Evolutionary conservation across 192 early-diverging fungal genomes (phyloP), one percentile per base, ranked within the genome.

Genomic region (Lobosporangium transversale): DNA sequence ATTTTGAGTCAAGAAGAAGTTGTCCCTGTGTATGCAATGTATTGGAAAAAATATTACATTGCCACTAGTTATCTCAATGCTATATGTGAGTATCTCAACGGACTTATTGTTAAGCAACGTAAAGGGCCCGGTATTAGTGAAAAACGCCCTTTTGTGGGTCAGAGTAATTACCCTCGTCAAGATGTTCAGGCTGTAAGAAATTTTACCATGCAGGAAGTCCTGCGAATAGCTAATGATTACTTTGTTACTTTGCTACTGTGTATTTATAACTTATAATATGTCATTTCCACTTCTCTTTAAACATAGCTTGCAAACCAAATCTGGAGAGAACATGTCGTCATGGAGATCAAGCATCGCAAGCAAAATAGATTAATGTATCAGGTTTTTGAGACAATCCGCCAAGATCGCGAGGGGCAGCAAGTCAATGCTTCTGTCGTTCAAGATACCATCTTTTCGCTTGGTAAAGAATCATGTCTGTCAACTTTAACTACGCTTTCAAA

Each of bases 81-180:
- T 23, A 80, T 88, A 2, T 95, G 94, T 64, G 87, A 91, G 20
- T 92, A 91, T 61, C 82, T 95, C 44, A 93, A 95, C 65, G 76
- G 86, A 24, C 76, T 85, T 29, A 82, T 88, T 20, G 53, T 81
- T 18, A 63, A 83, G 31, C 63, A 68, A 69, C 55, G 44, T 42
- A 47, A 83, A 74, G 80, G 81, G 29, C 43, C 61, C 4, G 56
- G 65, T 9, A 30, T 49, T 15, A 61, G 36, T 36, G 71, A 71
- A 26, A 79, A 80, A 58, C 53, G 78, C 42, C 62, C 56, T 1
- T 79, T 76, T 58, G 81, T 82, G 23, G 81, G 79, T 6, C 79
- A 80, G 36, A 79, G 79, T 9, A 80, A 68, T 42, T 89, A 88
- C 55, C 79, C 71, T 53, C 83, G 84, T 49, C 88, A 89, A 57